A percentile compares a stretch with the other conserved stretches of the same genome.
Evolutionary conservation across 2,329 filamentous ascomycete genomes (phyloP).

Genomic region (Ophiosphaerella herpotricha): DNA sequence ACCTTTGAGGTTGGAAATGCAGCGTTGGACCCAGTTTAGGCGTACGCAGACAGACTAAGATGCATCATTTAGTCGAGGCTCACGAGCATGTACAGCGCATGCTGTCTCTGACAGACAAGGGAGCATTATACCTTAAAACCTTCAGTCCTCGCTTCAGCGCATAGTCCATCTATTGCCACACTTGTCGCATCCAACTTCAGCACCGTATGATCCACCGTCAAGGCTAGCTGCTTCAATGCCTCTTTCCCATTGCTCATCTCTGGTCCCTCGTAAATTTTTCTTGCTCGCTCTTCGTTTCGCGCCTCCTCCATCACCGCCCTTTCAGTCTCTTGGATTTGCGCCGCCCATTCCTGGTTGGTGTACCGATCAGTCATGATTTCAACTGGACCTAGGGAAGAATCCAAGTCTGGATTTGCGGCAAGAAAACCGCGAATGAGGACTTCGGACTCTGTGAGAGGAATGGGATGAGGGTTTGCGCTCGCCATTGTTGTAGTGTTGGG

Average conservation of each 20-base stretch:
- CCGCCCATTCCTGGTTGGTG: conserved; percentile 52
- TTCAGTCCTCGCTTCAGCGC: conserved; percentile 57
- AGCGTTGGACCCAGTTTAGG: conserved; percentile 56
- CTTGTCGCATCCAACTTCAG: conserved; percentile 55
- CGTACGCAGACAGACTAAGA: conserved; percentile 62
- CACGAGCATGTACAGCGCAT: no score
- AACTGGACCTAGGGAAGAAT: conserved; percentile 32
- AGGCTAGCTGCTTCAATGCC: conserved; percentile 36
- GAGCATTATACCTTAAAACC: conserved; percentile 48
- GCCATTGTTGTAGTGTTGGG: conserved; percentile 6
- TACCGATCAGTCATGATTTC: conserved; percentile 49
- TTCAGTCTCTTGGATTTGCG: conserved; percentile 47
- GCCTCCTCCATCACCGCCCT: conserved; percentile 33
- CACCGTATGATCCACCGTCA: conserved; percentile 56
- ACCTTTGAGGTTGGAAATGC: conserved; percentile 54
- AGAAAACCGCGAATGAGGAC: conserved; percentile 41
- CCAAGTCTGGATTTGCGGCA: conserved; percentile 36
- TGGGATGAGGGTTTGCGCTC: conserved; percentile 26
- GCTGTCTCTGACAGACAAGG: no score
- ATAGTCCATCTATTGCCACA: conserved; percentile 58
- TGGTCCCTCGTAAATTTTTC: conserved; percentile 34
- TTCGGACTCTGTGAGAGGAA: conserved; percentile 39
- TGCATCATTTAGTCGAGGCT: conserved; percentile 1
- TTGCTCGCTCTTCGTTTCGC: conserved; percentile 31
- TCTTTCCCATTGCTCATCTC: conserved; percentile 31